Evolutionary conservation across 768 basidiomycete species (phyloP), one percentile per base, ranked within the genome.

Genomic region (Ephemerocybe angulata): DNA sequence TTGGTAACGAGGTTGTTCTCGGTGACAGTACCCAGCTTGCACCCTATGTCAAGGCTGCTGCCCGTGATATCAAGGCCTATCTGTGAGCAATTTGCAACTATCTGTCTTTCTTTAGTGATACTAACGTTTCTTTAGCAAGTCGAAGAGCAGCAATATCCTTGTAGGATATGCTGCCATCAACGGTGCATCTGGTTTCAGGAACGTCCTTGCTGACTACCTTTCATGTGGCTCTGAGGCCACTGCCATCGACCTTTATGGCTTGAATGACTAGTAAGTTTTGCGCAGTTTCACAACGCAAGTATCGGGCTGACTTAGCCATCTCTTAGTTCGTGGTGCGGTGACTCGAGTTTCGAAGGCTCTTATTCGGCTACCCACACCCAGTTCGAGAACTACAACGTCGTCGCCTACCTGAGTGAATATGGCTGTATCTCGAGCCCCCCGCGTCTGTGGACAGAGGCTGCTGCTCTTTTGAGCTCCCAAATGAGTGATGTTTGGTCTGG

Each of bases 401-500:
- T 83, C 1, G 90, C 92, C 8, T 95, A 96, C 76, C 91, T 96
- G 73, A 88, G 89, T 65, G 91, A 93, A 78, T 96, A 81, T 52
- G 90, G 92, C 54, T 90, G 88, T 67, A 82, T 86, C 65, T 76
- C 74, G 7, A 68, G 65, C 22, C 71, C 74, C 19, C 76, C 90
- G 47, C 83, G 88, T 63, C 72, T 85, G 30, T 97, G 92, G 91
- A 85, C 84, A 31, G 94, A 97, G 67, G 82, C 84, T 13, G 76
- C 69, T 44, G 82, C 86, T 25, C 76, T 96, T 25, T 90, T 90
- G 67, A 80, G 87, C 56, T 66, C 79, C 11, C 69, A 87, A 6
- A 90, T 94, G 82, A 79, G 85, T 19, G 70, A 84, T 53, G 84
- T 87, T 48, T 96, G 88, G 85, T 93, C 90, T 29, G 94, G 94